These are phyloP conservation scores for Phytomonas sp. DNA, from an alignment of 208 protist genomes.

Conservation along the genomic window DNA sequence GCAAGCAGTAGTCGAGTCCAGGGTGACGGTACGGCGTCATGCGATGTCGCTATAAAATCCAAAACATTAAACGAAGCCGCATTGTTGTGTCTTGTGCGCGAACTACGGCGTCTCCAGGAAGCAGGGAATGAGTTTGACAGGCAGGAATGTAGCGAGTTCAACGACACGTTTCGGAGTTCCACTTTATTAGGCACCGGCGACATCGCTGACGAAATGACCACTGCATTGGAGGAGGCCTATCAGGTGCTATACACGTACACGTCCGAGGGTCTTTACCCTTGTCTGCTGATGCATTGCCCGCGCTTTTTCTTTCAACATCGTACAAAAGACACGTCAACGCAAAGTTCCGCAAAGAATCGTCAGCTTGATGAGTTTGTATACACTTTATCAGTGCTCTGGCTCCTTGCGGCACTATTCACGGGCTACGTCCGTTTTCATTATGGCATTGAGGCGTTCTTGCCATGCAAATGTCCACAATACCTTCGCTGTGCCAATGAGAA, in stretches of 20 bases:
- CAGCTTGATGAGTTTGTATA: neutral
- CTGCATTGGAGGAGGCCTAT: constrained; percentile 37
- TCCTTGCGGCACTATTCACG: constrained; percentile 40
- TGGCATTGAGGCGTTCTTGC: neutral
- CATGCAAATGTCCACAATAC: neutral
- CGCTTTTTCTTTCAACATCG: neutral
- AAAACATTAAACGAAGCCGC: constrained; percentile 28
- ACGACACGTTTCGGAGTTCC: neutral
- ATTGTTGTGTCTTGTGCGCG: constrained; percentile 47
- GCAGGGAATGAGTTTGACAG: constrained; percentile 7
- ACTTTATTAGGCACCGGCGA: constrained; percentile 5
- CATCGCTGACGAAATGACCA: neutral
- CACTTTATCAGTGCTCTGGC: constrained; percentile 24
- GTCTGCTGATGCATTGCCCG: constrained; percentile 14
- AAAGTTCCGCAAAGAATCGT: neutral
- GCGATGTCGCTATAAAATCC: constrained; percentile 1
- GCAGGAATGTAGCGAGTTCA: neutral
- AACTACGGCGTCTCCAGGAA: constrained; percentile 33
- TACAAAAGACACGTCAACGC: neutral
- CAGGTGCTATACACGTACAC: constrained; percentile 39
- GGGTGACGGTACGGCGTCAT: neutral
- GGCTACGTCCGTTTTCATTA: constrained; percentile 25
- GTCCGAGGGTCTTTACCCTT: constrained; percentile 52
- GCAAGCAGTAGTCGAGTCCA: neutral
- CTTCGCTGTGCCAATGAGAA: neutral